phyloP scores from a whole-genome alignment of 228 moss, liverwort and hornwort species.

The Sphagnum magellanicum region DNA sequence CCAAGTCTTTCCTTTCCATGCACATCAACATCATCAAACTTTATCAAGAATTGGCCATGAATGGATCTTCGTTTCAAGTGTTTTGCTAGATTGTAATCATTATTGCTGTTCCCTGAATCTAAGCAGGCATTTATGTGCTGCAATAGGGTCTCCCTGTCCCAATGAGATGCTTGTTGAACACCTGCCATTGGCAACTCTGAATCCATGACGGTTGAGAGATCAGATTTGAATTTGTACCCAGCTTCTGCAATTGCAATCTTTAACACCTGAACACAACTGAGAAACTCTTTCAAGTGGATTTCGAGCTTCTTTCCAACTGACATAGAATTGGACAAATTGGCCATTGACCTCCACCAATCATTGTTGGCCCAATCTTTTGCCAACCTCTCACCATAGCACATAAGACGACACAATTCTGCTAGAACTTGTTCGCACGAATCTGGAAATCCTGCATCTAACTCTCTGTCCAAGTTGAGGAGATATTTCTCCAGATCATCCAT shows the following conservation, averaged over 20 bases:
- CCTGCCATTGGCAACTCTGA: constrained; percentile 28
- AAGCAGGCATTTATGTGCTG: constrained; percentile 9
- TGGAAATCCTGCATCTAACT: constrained; percentile 29
- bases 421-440: constrained; percentile 30
- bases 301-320: constrained; percentile 36
- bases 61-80: no score
- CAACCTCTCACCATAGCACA: constrained; percentile 32
- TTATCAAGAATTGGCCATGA: no score
- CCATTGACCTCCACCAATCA: constrained; percentile 34
- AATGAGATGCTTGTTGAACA: constrained; percentile 33
- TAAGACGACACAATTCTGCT: constrained; percentile 43
- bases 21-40: no score
- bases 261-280: constrained; percentile 26
- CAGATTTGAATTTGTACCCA: background rate
- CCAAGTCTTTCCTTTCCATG: constrained; percentile 3
- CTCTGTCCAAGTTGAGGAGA: constrained; percentile 20
- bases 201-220: constrained; percentile 6
- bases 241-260: constrained; percentile 42
- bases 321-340: constrained; percentile 20
- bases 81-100: no score
- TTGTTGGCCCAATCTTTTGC: constrained; percentile 39
- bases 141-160: constrained; percentile 18
- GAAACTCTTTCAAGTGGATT: constrained; percentile 33
- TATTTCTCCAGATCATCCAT: constrained; percentile 28
- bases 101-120: no score